Evolutionary conservation across 2,329 filamentous ascomycete species (phyloP), one percentile per base, ranked within the genome.

Genomic region (Scleromitrula shiraiana): DNA sequence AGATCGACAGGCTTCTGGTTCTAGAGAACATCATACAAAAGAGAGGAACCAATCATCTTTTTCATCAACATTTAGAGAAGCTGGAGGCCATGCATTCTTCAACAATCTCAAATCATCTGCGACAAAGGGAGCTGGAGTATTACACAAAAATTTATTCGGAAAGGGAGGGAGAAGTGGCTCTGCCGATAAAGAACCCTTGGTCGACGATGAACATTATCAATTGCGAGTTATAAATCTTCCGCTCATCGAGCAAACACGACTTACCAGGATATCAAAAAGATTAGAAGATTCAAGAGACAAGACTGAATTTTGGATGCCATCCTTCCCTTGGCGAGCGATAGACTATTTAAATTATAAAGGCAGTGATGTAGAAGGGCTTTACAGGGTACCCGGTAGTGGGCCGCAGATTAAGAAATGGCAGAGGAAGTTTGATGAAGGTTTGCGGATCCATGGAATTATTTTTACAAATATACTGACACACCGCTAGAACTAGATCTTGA

Each of bases 261-360:
- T 82, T 54, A 96, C 91, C 0, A 79, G 91, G 54, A 96, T 97
- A 63, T 94, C 89, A 7, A 94, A 91, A 67, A 80, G 85, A 24
- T 71, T 97, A 36, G 88, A 94, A 62, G 80, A 86, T 52, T 95
- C 90, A 8, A 80, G 83, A 53, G 91, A 97, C 63, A 96, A 96
- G 73, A 97, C 91, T 0, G 91, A 96, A 62, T 97, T 94, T 63
- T 97, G 91, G 91, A 95, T 97, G 90, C 91, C 91, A 10, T 87
- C 89, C 6, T 83, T 97, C 50, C 90, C 91, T 0, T 96, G 91
- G 85, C 78, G 91, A 54, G 94, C 89, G 50, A 96, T 97, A 56
- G 91, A 97, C 68, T 96, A 95, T 64, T 73, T 97, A 44, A 96
- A 96, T 66, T 93, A 90, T 68, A 94, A 93, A 63, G 88, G 88